Conservation (phyloP, 805 yeast genomes). For the Isabelozyma pseudorhagii region DNA sequence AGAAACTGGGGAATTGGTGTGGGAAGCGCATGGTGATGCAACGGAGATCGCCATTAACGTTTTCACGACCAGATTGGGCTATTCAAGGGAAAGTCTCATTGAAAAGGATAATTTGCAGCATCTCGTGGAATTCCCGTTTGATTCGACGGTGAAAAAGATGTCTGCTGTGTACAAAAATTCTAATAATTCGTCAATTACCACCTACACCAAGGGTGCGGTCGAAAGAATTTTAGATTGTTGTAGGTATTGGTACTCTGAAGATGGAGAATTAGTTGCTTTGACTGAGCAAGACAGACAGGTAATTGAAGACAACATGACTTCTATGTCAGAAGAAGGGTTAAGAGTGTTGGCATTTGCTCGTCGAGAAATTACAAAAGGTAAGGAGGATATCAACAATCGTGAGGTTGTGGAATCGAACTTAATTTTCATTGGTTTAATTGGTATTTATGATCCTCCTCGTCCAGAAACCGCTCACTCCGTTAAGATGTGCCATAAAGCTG, state of each 20-base stretch:
- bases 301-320: constrained; percentile 25
- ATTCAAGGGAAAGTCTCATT: constrained; percentile 16
- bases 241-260: constrained; percentile 14
- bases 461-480: constrained; percentile 27
- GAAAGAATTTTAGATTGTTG: constrained; percentile 26
- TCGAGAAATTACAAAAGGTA: constrained; percentile 10
- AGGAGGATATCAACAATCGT: constrained; percentile 12
- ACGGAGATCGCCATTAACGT: constrained; percentile 35
- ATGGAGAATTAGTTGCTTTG: constrained; percentile 9
- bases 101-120: constrained; percentile 12
- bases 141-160: constrained; percentile 31
- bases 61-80: constrained; percentile 24
- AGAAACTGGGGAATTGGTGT: constrained; percentile 42
- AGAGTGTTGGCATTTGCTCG: constrained; percentile 31
- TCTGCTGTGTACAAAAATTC: constrained; percentile 19
- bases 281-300: constrained; percentile 14
- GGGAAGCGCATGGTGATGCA: constrained; percentile 63
- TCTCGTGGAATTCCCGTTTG: constrained; percentile 29
- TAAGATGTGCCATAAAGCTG: constrained; percentile 28
- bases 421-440: constrained; percentile 26
- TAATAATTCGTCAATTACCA: constrained; percentile 1
- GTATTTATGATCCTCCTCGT: constrained; percentile 36
- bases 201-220: constrained; percentile 32
- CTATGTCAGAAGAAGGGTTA: constrained; percentile 25
- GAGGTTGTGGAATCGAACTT: constrained; percentile 19